Percentiles rank a stretch among this genome's conserved stretches.
Evolutionary conservation across 352 stramenopile species (phyloP).

Genomic region (Pythium folliculosum): DNA sequence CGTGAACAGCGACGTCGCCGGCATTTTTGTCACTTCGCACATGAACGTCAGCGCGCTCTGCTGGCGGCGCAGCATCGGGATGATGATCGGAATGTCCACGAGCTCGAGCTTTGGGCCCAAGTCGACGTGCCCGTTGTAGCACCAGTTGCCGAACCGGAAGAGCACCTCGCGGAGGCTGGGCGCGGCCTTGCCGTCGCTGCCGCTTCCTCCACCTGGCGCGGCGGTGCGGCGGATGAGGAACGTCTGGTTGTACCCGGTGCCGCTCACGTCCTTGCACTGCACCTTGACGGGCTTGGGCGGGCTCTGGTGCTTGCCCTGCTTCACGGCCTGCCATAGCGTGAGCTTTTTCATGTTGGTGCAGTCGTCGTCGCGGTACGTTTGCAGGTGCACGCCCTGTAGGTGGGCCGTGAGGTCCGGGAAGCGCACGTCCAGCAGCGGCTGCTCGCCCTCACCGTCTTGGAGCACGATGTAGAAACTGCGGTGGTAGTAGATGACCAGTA

Average conservation of each 20-base stretch:
- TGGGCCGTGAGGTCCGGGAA: conserved; percentile 92
- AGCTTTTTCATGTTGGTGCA: conserved; percentile 92
- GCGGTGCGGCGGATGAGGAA: conserved; percentile 79
- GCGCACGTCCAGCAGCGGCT: conserved; percentile 93
- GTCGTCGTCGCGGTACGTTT: conserved; percentile 76
- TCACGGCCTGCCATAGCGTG: conserved; percentile 88
- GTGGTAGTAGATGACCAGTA: conserved; percentile 85
- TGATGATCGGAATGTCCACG: conserved; percentile 92
- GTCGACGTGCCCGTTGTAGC: conserved; percentile 93
- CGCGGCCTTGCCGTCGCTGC: conserved; percentile 11
- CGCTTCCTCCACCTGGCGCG: conserved; percentile 6
- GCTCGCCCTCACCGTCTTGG: conserved; percentile 87
- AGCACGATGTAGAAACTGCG: conserved; percentile 92
- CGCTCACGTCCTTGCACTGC: conserved; percentile 83
- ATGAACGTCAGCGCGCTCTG: conserved; percentile 93
- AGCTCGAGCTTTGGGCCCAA: conserved; percentile 89
- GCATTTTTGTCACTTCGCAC: conserved; percentile 91
- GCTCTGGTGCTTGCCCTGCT: conserved; percentile 54
- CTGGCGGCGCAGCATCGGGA: conserved; percentile 92
- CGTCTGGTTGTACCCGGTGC: conserved; percentile 80
- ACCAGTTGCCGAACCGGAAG: conserved; percentile 96
- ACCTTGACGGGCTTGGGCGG: conserved; percentile 79
- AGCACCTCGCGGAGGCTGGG: conserved; percentile 88
- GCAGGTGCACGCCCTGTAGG: conserved; percentile 89
- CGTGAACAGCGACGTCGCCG: conserved; percentile 87